A percentile compares a stretch with the other conserved stretches of the same genome.
phyloP scores from a whole-genome alignment of 2,329 filamentous ascomycete genomes.

The Amauroascus verrucosus region DNA sequence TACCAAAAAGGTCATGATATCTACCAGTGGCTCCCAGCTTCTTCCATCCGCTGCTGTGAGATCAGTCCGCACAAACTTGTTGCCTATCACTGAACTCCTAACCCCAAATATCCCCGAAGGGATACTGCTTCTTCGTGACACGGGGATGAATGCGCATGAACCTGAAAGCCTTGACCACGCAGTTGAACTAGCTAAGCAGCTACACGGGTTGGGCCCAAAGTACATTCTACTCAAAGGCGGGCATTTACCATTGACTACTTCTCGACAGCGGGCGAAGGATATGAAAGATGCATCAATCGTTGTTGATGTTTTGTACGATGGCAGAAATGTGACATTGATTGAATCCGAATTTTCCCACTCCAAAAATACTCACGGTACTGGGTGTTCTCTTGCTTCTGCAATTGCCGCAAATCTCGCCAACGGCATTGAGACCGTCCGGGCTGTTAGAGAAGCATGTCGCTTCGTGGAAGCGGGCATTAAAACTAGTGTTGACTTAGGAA shows the following conservation, averaged over 20 bases:
- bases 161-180: conserved; percentile 55
- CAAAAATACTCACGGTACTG: conserved; percentile 84
- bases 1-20: conserved; percentile 69
- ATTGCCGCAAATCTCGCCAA: conserved; percentile 53
- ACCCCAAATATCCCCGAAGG: conserved; percentile 44
- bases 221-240: conserved; percentile 87
- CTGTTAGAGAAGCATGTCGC: conserved; percentile 46
- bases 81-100: conserved; percentile 37
- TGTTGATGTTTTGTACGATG: conserved; percentile 66
- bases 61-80: conserved; percentile 31
- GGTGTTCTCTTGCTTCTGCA: conserved; percentile 78
- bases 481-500: conserved; percentile 46
- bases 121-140: conserved; percentile 35
- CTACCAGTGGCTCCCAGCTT: conserved; percentile 40
- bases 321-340: conserved; percentile 49
- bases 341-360: conserved; percentile 62
- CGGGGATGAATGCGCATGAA: conserved; percentile 30
- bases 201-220: conserved; percentile 60
- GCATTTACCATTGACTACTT: conserved; percentile 64
- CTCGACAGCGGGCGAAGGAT: conserved; percentile 48
- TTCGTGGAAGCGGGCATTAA: conserved; percentile 55
- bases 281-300: conserved; percentile 55
- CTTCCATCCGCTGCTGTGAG: conserved; percentile 36
- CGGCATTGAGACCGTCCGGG: conserved; percentile 39
- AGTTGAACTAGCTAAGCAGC: conserved; percentile 54